These are phyloP conservation scores for Sphaerostilbella broomeana DNA, from an alignment of 2,329 filamentous ascomycete genomes.

Conservation along the genomic window DNA sequence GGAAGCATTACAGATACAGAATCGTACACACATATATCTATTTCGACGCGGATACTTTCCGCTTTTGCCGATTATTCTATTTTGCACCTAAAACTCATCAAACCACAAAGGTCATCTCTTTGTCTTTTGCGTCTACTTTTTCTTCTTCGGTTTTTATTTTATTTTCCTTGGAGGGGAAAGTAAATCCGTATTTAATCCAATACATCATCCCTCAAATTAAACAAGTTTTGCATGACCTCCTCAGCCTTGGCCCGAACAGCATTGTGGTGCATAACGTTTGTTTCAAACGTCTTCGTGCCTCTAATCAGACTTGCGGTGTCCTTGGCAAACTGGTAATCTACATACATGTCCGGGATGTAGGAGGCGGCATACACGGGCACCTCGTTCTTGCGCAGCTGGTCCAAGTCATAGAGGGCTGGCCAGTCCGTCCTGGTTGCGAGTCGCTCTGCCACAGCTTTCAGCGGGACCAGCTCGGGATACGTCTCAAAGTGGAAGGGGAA, in stretches of 20 bases:
- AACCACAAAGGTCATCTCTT: no score
- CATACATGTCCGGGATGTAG: constrained; percentile 88
- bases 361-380: constrained; percentile 82
- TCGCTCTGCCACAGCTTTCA: constrained; percentile 62
- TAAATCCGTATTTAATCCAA: no score
- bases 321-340: constrained; percentile 67
- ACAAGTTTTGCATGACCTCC: constrained; percentile 70
- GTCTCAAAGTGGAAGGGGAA: constrained; percentile 79
- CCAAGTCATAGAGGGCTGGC: constrained; percentile 69
- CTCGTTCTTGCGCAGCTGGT: constrained; percentile 65
- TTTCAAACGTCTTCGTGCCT: constrained; percentile 73
- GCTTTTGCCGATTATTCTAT: no score
- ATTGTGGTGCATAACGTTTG: constrained; percentile 83
- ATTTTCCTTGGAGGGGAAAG: no score
- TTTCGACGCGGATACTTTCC: no score
- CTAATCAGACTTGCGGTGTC: constrained; percentile 70
- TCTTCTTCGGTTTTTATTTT: no score
- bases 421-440: constrained; percentile 65
- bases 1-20: no score
- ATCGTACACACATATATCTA: no score
- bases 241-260: constrained; percentile 67
- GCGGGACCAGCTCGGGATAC: constrained; percentile 64
- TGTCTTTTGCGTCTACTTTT: no score
- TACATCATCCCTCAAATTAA: constrained; percentile 65
- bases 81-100: no score